Conservation (phyloP, 805 yeast genomes). For the Cyberlindnera xylosilytica region DNA sequence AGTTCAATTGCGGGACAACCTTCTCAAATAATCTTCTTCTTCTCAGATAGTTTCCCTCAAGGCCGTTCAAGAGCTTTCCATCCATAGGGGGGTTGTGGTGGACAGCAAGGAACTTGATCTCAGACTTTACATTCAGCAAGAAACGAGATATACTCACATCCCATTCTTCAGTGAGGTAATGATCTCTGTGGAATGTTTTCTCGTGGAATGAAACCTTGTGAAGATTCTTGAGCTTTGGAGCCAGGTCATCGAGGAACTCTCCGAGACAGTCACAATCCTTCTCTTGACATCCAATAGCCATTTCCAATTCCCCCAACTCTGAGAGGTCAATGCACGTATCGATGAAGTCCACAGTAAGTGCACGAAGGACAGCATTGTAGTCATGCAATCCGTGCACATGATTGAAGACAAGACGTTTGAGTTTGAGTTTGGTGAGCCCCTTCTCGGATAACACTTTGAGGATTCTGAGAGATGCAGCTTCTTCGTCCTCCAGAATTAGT, state of each 20-base stretch:
- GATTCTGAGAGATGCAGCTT: constrained; percentile 35
- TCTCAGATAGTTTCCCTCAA: constrained; percentile 70
- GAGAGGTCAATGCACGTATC: constrained; percentile 30
- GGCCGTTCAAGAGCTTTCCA: constrained; percentile 59
- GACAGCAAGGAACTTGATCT: constrained; percentile 44
- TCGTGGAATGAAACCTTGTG: constrained; percentile 31
- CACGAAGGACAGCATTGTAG: constrained; percentile 33
- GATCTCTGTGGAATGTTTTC: constrained; percentile 37
- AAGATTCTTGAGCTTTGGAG: constrained; percentile 30
- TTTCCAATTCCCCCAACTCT: constrained; percentile 40
- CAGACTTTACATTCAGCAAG: constrained; percentile 31
- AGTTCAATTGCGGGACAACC: constrained; percentile 42
- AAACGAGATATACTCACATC: constrained; percentile 47
- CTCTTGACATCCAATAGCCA: constrained; percentile 53
- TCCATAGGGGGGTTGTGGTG: constrained; percentile 56
- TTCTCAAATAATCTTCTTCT: constrained; percentile 49
- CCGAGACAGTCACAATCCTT: constrained; percentile 43
- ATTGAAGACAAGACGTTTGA: constrained; percentile 37
- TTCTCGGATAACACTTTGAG: constrained; percentile 29
- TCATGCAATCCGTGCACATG: constrained; percentile 46
- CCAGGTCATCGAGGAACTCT: constrained; percentile 36
- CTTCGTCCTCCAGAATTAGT: constrained; percentile 32
- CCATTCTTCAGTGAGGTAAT: constrained; percentile 52
- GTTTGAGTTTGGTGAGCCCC: constrained; percentile 25
- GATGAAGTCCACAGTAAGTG: constrained; percentile 31